Evolutionary conservation across 768 basidiomycete genomes (phyloP).

Genomic region (Austroboletus festivus): DNA sequence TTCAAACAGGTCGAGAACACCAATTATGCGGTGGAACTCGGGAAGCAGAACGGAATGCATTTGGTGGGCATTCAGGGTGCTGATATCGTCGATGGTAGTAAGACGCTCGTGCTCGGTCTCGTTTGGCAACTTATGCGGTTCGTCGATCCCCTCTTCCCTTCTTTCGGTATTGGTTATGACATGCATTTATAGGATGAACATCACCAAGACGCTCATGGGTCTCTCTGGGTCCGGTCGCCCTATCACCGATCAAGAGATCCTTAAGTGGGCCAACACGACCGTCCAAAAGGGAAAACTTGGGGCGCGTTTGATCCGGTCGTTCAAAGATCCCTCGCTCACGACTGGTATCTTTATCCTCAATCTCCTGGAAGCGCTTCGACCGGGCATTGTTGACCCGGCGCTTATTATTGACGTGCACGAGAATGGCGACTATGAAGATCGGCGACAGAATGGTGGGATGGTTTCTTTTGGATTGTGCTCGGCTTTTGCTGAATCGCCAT

Average conservation of each 20-base stretch:
- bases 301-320: constrained; percentile 73
- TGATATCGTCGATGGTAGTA: constrained; percentile 92
- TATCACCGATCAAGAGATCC: constrained; percentile 88
- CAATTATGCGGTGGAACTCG: constrained; percentile 93
- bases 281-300: constrained; percentile 67
- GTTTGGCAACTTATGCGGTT: constrained; percentile 98
- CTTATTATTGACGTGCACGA: constrained; percentile 66
- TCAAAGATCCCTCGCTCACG: constrained; percentile 89
- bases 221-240: constrained; percentile 74
- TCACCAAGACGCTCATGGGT: constrained; percentile 82
- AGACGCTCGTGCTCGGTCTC: constrained; percentile 90
- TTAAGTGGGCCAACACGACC: constrained; percentile 93
- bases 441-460: constrained; percentile 82
- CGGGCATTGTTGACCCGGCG: constrained; percentile 91
- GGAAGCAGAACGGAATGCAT: constrained; percentile 89
- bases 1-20: constrained; percentile 99
- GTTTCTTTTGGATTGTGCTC: neutral
- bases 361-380: constrained; percentile 83
- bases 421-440: constrained; percentile 75
- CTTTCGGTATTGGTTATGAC: neutral
- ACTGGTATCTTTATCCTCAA: constrained; percentile 93
- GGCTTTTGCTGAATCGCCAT: neutral
- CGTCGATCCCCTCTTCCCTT: constrained; percentile 17
- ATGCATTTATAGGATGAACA: constrained; percentile 59
- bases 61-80: constrained; percentile 97